Evolutionary conservation across 768 basidiomycete genomes (phyloP), one percentile per base, ranked within the genome.

Genomic region (Goffeauzyma gilvescens): DNA sequence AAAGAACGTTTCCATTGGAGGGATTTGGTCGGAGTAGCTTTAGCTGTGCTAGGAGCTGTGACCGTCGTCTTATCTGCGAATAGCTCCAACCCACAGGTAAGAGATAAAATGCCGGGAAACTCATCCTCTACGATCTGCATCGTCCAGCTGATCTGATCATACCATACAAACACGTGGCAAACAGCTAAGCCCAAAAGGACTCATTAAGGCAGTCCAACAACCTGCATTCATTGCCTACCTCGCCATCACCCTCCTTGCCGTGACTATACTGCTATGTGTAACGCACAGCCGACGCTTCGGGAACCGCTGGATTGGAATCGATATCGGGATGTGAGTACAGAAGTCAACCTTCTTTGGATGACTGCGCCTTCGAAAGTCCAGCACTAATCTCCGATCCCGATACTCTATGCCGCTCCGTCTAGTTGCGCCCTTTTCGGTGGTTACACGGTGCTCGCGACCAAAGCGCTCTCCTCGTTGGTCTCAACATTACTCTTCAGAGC

Each of bases 381-480:
- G 14, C 41, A 13, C 21, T 10, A 20, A 14, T 13, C n/a, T 24
- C 12, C 4, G 12, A 20, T 14, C 18, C 7, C 21, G 8, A 4
- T 5, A 13, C 24, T 21, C 6, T 20, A n/a, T 15, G 1, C 20
- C 5, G 14, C 15, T 5, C 35, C 33, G 18, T 18, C 10, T 30
- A 49, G 58, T 5, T 58, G 57, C 32, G 54, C 57, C 3, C 47
- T 61, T 8, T 61, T 61, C 32, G 60, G 60, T 6, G 60, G 58
- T 3, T 95, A 86, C 62, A 90, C 89, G 3, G 90, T 96, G 0
- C 68, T 98, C 2, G 75, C 82, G 1, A 95, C 90, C 7, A 96
- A 98, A 58, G 90, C 82, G 0, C 62, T 90, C 32, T 87, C 86
- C 12, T 83, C 79, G 0, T 68, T 98, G 17, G 65, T 96, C 35